phyloP scores from a whole-genome alignment of 208 protist species.

The Crithidia expoeki region DNA sequence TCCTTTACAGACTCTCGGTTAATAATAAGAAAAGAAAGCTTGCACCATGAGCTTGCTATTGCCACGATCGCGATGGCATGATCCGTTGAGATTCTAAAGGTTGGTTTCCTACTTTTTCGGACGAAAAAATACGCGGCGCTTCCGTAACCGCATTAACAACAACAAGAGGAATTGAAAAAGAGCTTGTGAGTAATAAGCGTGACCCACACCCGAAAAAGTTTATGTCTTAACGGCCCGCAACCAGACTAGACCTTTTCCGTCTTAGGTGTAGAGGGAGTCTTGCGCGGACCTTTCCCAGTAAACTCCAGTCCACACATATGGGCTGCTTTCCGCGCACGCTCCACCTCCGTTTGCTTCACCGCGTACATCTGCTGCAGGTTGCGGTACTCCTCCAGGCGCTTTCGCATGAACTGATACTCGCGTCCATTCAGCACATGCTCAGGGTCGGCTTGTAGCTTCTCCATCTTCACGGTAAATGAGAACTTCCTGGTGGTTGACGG shows the following conservation, averaged over 20 bases:
- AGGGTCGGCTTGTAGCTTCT: slow-evolving; percentile 29
- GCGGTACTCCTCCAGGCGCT: slow-evolving; percentile 68
- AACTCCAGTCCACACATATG: slow-evolving; percentile 88
- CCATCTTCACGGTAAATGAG: slow-evolving; percentile 37
- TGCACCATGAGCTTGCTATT: too few species aligned
- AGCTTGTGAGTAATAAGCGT: neutral
- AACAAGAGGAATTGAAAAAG: neutral
- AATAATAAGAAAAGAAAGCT: neutral
- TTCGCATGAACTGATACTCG: slow-evolving; percentile 71
- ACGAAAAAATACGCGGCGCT: too few species aligned
- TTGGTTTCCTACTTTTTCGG: too few species aligned
- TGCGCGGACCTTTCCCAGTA: slow-evolving; percentile 54
- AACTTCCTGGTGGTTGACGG: slow-evolving; percentile 22
- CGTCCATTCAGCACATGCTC: slow-evolving; percentile 38
- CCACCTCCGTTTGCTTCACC: slow-evolving; percentile 88
- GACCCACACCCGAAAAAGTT: too few species aligned
- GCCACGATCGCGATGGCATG: too few species aligned
- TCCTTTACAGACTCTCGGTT: too few species aligned
- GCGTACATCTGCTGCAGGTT: slow-evolving; percentile 72
- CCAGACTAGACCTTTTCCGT: neutral
- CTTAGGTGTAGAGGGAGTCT: slow-evolving; percentile 12
- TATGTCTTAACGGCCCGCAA: too few species aligned
- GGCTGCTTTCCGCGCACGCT: slow-evolving; percentile 72
- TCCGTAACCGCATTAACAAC: too few species aligned
- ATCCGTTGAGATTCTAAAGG: too few species aligned